A percentile compares a stretch with the other conserved stretches of the same genome.
phyloP scores from a whole-genome alignment of 106 monocot species.

The Amphibolis antarctica region DNA sequence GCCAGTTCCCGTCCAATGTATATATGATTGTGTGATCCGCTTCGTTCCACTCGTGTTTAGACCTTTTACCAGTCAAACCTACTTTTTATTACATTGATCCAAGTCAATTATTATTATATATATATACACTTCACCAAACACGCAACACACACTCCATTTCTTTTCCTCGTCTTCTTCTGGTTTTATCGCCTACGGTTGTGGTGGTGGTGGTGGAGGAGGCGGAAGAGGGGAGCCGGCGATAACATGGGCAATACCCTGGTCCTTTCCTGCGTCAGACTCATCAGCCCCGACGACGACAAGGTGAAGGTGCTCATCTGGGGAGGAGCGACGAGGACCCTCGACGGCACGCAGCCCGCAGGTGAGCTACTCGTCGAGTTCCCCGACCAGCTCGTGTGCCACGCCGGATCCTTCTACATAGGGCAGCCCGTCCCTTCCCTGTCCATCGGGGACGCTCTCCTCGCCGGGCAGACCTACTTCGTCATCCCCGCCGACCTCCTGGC shows the following conservation, averaged over 20 bases:
- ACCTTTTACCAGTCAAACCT: no score
- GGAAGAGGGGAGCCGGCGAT: not conserved
- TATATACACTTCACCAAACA: not conserved
- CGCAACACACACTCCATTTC: not conserved
- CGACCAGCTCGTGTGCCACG: slow-evolving; percentile 45
- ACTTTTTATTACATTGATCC: no score
- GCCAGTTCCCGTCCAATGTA: no score
- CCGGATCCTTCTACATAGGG: slow-evolving; percentile 72
- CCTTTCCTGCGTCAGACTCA: slow-evolving; percentile 11
- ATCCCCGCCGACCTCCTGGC: slow-evolving; percentile 42
- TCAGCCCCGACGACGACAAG: not conserved
- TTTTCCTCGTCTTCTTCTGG: not conserved
- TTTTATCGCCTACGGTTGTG: not conserved
- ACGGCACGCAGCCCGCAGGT: slow-evolving; percentile 16
- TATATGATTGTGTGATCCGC: no score
- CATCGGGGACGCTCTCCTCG: slow-evolving; percentile 33
- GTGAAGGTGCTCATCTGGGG: slow-evolving; percentile 48
- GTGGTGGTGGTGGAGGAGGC: no score
- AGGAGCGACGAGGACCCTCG: slow-evolving; percentile 24
- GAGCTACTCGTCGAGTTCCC: slow-evolving; percentile 38
- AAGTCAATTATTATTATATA: not conserved
- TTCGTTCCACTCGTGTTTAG: no score
- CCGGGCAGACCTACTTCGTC: slow-evolving; percentile 60
- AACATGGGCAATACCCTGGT: slow-evolving; percentile 23
- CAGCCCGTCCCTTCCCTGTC: slow-evolving; percentile 33